Percentiles rank a stretch among this genome's conserved stretches.
These are phyloP conservation scores for Pelargonium citronellum DNA, from an alignment of 441 rosid species.

Conservation along the genomic window DNA sequence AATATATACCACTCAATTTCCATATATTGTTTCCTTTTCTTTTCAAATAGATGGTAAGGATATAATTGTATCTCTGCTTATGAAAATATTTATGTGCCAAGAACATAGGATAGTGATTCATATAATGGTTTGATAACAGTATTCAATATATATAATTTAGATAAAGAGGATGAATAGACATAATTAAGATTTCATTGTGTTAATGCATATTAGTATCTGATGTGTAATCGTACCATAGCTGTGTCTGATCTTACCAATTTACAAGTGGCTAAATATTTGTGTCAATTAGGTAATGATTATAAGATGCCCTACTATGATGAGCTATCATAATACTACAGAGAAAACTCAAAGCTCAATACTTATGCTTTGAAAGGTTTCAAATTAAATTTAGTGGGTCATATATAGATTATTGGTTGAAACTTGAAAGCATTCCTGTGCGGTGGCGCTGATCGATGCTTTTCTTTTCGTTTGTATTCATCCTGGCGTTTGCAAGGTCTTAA, in stretches of 20 bases:
- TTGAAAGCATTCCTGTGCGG: neutral
- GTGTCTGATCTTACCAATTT: neutral
- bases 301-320: too few relatives aligned
- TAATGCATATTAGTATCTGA: neutral
- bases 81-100: neutral
- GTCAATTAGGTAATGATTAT: too few relatives aligned
- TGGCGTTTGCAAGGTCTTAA: neutral
- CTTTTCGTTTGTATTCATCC: neutral
- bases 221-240: neutral
- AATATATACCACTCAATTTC: too few relatives aligned
- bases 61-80: neutral
- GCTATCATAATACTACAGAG: neutral
- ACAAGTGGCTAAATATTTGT: neutral
- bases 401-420: neutral
- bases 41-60: neutral
- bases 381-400: neutral
- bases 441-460: neutral
- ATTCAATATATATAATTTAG: neutral
- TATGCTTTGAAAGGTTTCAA: neutral
- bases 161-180: neutral
- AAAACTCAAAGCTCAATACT: neutral
- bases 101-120: neutral
- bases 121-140: neutral
- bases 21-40: too few relatives aligned
- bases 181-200: neutral